Base-by-base conservation (phyloP, 768 basidiomycete species). In the Suillus luteus region DNA sequence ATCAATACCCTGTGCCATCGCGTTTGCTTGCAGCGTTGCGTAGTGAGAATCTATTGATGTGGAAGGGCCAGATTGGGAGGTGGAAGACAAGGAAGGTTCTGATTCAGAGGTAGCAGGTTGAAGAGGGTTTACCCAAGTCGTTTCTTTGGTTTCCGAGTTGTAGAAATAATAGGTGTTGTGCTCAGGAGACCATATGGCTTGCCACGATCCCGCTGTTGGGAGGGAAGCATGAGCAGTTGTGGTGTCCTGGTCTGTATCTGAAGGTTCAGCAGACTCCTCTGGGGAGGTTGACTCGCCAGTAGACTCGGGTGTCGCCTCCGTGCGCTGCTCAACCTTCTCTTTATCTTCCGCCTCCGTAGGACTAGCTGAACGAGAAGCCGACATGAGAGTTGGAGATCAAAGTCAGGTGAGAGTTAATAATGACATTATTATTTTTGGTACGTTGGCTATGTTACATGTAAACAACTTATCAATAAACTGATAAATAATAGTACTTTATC, bases 81-180 rank as follows among this genome's bases (percentile, higher is more conserved):
- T 64, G 41, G 65, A 65, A 38, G 72, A 68, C 33, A 66, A 68
- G 57, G 67, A 72, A 35, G 69, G 67, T 58, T 69, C 64, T 37
- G 65, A 37, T 62, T 73, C 62, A 49, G 76, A 65, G 41, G 77
- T 61, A 22, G 74, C 64, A 19, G 76, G 76, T 51, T 84, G 78
- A 46, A 95, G 79, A 11, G 92, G 92, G 70, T 94, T 94, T 35
- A 79, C 78, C 93, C 93, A 94, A 2, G 92, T 94, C 19, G 92
- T 94, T 77, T 93, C 86, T 60, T 88, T 81, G 0, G 92, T 93
- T 64, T 77, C 74, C 11, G 85, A 63, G 75, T 93, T 95, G 82
- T 82, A 91, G 79, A 93, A 95, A 75, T 95, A 95, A 77, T 95
- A 95, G 11, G 90, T 82, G 74, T 85, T 90, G 78, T 91, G 86